phyloP scores from a whole-genome alignment of 1,139 yeast genomes.

The Debaryomyces coudertii region DNA sequence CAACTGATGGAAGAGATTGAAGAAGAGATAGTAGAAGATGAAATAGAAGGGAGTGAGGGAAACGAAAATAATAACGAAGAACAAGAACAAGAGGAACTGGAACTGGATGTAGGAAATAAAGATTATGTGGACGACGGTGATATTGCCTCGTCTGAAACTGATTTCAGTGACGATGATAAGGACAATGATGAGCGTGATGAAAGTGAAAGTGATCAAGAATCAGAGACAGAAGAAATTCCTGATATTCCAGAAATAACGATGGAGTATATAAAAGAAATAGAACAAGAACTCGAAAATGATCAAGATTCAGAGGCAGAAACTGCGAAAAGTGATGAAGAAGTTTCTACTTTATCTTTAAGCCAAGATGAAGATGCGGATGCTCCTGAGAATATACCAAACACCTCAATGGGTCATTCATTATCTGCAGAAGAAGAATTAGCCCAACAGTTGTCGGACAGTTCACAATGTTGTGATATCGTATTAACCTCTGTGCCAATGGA shows the following conservation, averaged over 20 bases:
- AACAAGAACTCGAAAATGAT: conserved; percentile 26
- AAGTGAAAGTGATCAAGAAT: conserved; percentile 4
- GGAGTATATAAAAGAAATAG: conserved; percentile 39
- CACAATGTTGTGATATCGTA: conserved; percentile 61
- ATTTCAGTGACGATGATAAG: conserved; percentile 16
- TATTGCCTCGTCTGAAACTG: conserved; percentile 25
- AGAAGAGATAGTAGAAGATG: conserved; percentile 23
- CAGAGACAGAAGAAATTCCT: conserved; percentile 18
- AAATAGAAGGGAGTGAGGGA: conserved; percentile 25
- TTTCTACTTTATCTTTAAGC: conserved; percentile 27
- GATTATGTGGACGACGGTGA: conserved; percentile 28
- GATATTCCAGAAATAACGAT: conserved; percentile 34
- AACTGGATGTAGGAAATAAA: conserved; percentile 14
- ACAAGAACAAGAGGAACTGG: conserved; percentile 17
- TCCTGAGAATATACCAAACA: neutral
- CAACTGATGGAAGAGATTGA: conserved; percentile 20
- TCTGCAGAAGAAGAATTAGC: conserved; percentile 29
- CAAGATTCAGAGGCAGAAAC: conserved; percentile 34
- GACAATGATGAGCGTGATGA: conserved; percentile 17
- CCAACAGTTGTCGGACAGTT: conserved; percentile 35
- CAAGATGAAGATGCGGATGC: conserved; percentile 22
- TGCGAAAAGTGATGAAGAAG: conserved; percentile 34
- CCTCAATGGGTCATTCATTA: neutral
- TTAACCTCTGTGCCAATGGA: conserved; percentile 41
- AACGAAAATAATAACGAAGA: conserved; percentile 14